Conservation (phyloP, 768 basidiomycete species). For the Nidularia pulvinata region DNA sequence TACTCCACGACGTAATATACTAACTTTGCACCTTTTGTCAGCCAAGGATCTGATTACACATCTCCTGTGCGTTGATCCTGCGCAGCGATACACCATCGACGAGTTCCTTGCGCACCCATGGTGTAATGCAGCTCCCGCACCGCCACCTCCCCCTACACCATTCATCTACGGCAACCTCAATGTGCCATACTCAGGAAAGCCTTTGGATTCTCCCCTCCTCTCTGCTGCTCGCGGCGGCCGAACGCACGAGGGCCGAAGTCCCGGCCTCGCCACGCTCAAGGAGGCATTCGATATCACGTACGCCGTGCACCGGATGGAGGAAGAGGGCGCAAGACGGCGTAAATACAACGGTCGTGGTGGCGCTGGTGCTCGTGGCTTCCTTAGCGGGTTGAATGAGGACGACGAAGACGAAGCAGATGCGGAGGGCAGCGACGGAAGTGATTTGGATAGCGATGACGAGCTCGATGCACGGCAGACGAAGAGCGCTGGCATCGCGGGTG, state of each 20-base stretch:
- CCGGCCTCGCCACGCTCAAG: conserved; percentile 90
- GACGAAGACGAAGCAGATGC: conserved; percentile 68
- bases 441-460: conserved; percentile 27
- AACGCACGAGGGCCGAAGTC: conserved; percentile 77
- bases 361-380: conserved; percentile 74
- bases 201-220: conserved; percentile 90
- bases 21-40: conserved; percentile 18
- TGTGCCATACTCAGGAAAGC: conserved; percentile 27
- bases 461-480: conserved; percentile 46
- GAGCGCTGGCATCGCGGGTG: conserved; percentile 7
- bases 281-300: conserved; percentile 99
- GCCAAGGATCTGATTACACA: conserved; percentile 97
- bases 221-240: conserved; percentile 76
- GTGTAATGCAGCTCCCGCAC: conserved; percentile 73
- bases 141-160: conserved; percentile 70
- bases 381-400: conserved; percentile 90
- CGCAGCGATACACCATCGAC: conserved; percentile 96
- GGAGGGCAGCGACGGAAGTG: conserved; percentile 1
- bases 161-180: conserved; percentile 37
- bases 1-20: conserved; percentile 1
- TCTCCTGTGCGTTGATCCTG: conserved; percentile 93
- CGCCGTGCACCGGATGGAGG: conserved; percentile 99
- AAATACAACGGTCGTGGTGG: conserved; percentile 82
- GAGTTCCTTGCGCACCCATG: conserved; percentile 97
- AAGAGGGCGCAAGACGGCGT: conserved; percentile 88